These are phyloP conservation scores for Marchantia paleacea DNA, from an alignment of 225 moss, liverwort and hornwort genomes.

Conservation along the genomic window DNA sequence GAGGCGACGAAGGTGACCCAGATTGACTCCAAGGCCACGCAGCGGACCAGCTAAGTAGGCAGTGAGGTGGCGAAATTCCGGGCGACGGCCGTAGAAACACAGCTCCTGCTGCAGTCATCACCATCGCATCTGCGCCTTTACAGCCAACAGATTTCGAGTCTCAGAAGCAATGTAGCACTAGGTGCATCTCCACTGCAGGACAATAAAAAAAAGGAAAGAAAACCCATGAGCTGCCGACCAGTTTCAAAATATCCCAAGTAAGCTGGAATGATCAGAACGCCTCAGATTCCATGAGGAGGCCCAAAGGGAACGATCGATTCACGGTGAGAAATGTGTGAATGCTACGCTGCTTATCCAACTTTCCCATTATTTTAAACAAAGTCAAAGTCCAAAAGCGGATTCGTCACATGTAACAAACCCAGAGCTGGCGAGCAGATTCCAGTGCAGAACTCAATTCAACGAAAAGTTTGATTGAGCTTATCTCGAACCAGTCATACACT, in stretches of 20 bases:
- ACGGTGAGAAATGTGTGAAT: not conserved
- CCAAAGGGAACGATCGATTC: not conserved
- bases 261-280: not conserved
- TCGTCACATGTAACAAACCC: not conserved
- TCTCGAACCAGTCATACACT: not conserved
- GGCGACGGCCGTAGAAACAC: not conserved
- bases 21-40: slow-evolving; percentile 15
- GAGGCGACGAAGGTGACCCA: not conserved
- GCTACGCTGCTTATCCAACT: not conserved
- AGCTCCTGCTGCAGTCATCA: slow-evolving; percentile 7
- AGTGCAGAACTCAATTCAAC: not conserved
- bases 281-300: not conserved
- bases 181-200: not conserved
- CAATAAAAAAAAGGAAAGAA: not conserved
- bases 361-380: not conserved
- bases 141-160: not conserved
- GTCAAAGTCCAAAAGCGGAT: not conserved
- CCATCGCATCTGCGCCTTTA: not conserved
- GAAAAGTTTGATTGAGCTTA: not conserved
- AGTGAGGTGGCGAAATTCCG: not conserved
- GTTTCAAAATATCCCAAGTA: not conserved
- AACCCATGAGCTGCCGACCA: not conserved
- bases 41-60: not conserved
- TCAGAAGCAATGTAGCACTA: not conserved
- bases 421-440: not conserved